Percentiles rank a stretch among this genome's conserved stretches.
Conservation (phyloP, 2,329 filamentous ascomycete genomes). For the Aspergillus pseudoviridinutans region DNA sequence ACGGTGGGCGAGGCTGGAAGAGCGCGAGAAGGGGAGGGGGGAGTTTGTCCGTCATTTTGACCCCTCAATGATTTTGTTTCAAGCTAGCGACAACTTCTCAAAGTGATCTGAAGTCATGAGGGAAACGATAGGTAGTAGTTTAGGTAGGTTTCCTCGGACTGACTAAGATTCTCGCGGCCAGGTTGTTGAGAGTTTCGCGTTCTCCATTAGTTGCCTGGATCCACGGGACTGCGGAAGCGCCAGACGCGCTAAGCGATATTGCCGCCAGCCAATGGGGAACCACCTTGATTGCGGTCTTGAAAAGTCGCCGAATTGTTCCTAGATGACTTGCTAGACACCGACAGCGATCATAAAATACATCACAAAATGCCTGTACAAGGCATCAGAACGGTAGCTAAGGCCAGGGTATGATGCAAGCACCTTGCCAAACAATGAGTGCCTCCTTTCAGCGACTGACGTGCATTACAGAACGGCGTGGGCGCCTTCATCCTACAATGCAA, state of each 20-base stretch:
- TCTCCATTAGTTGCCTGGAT: background rate
- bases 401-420: conserved; percentile 46
- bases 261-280: conserved; percentile 23
- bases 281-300: conserved; percentile 17
- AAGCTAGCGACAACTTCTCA: background rate
- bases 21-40: conserved; percentile 88
- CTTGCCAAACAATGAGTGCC: background rate
- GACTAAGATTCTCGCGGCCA: conserved; percentile 13
- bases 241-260: conserved; percentile 22
- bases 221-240: conserved; percentile 2
- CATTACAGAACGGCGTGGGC: conserved; percentile 80
- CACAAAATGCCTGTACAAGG: conserved; percentile 44
- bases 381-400: conserved; percentile 52
- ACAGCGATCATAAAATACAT: conserved; percentile 6
- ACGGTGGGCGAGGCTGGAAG: conserved; percentile 87
- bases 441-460: conserved; percentile 5
- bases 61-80: conserved; percentile 5
- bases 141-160: conserved; percentile 7
- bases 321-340: background rate
- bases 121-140: background rate
- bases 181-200: conserved; percentile 19
- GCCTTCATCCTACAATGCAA: conserved; percentile 98
- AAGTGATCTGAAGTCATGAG: background rate
- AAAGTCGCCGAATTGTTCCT: conserved; percentile 21
- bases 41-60: conserved; percentile 88